Evolutionary conservation across 371 early-diverging fungal genomes (phyloP).

Genomic region (Mortierella sp.): DNA sequence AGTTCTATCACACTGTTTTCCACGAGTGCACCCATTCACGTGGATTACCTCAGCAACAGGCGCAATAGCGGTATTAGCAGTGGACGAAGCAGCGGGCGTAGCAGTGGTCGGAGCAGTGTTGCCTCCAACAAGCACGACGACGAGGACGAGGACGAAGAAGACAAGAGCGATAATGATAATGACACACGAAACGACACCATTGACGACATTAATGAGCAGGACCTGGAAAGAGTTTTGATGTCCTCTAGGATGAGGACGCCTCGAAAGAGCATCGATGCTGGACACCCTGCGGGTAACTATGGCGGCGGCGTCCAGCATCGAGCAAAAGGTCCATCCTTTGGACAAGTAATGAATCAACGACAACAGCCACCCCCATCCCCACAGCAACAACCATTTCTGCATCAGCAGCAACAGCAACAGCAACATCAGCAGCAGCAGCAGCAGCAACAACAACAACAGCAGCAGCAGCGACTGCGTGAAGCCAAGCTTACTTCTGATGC

Average conservation of each 20-base stretch:
- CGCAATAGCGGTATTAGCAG: not conserved
- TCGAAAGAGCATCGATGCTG: slow-evolving; percentile 27
- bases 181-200: slow-evolving; percentile 8
- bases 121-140: slow-evolving; percentile 6
- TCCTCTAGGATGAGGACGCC: slow-evolving; percentile 22
- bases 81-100: too few species aligned
- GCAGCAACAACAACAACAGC: not conserved
- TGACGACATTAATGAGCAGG: slow-evolving; percentile 27
- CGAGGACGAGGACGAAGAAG: slow-evolving; percentile 10
- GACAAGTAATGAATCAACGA: slow-evolving; percentile 30
- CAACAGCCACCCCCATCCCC: slow-evolving; percentile 2
- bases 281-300: slow-evolving; percentile 7
- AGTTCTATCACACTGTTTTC: slow-evolving; percentile 33
- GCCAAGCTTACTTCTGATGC: not conserved
- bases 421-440: not conserved
- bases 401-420: not conserved
- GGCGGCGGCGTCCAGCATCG: slow-evolving; percentile 8
- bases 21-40: slow-evolving; percentile 39
- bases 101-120: slow-evolving; percentile 11
- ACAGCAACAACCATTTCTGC: not conserved
- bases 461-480: not conserved
- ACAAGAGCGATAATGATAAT: slow-evolving; percentile 2
- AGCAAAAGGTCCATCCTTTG: slow-evolving; percentile 23
- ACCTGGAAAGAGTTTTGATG: slow-evolving; percentile 32
- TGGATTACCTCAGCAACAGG: slow-evolving; percentile 1